Base-by-base conservation (phyloP, 176 grass and related monocot genomes). In the Musa schizocarpa region DNA sequence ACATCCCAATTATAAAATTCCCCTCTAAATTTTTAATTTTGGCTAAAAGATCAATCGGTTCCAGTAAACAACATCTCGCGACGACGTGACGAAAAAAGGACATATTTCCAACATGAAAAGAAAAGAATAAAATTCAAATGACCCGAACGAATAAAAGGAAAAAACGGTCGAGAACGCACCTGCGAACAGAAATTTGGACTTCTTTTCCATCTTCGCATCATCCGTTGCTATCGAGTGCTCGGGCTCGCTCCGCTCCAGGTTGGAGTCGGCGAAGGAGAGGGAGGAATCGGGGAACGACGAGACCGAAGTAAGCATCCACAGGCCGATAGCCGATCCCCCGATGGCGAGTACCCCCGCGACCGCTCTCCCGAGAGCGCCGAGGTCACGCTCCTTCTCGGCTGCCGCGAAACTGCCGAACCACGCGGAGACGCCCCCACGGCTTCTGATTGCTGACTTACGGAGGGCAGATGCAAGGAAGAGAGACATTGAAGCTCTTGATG, bases 211-310 rank as follows among this genome's bases (percentile, higher is more conserved):
- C 64, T 67, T 29, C 8, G 24, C 17, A 70, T 20, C 68, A 70
- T n/a, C 17, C 48, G 68, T 3, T 0, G 68, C 7, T 75, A 65
- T 34, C 54, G 8, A 19, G 58, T 11, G 2, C 13, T 16, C 54
- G 50, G 53, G 54, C 1, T 58, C 54, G 9, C 25, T 17, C 72
- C 8, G 23, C 24, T 24, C 24, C 24, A 24, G 13, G 27, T 24
- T 53, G 2, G 72, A 74, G 22, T 74, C 72, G 23, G 72, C 72
- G 13, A 74, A 58, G 72, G 72, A 74, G 13, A 57, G 9, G 27
- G 53, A 24, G 24, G 21, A 26, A 74, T 58, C 72, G 24, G 29
- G 43, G 34, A n/a, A 70, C 2, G 34, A 50, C 53, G 72, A 57
- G 11, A 21, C 29, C 22, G 72, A 24, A 24, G 24, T 12, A 22